These are phyloP conservation scores for Madurella mycetomatis DNA, from an alignment of 2,329 filamentous ascomycete genomes.

Conservation along the genomic window DNA sequence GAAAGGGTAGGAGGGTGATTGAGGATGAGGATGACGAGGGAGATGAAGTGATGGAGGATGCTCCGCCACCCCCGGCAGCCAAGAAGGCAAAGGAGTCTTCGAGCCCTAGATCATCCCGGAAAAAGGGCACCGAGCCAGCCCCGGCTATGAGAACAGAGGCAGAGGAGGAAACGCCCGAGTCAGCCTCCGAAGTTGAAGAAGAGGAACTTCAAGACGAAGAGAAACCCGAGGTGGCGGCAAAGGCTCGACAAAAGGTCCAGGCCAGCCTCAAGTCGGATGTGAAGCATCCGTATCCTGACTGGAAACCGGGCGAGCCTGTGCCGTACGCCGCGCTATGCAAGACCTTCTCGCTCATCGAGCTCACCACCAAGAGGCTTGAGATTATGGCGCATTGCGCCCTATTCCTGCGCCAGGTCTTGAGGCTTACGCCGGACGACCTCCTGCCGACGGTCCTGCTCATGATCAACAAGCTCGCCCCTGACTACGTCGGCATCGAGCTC, in stretches of 20 bases:
- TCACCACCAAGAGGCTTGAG: slow-evolving; percentile 85
- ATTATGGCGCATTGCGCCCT: slow-evolving; percentile 86
- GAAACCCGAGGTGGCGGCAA: slow-evolving; percentile 67
- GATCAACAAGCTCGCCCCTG: slow-evolving; percentile 96
- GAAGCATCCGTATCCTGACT: slow-evolving; percentile 90
- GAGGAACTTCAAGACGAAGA: slow-evolving; percentile 53
- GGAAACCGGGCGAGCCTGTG: slow-evolving; percentile 82
- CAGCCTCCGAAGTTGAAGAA: slow-evolving; percentile 50
- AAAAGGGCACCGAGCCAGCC: slow-evolving; percentile 28
- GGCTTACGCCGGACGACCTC: slow-evolving; percentile 82
- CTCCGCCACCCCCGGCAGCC: slow-evolving; percentile 22
- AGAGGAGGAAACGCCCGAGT: slow-evolving; percentile 41
- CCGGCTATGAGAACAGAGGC: slow-evolving; percentile 40
- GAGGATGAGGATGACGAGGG: slow-evolving; percentile 53
- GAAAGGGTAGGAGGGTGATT: slow-evolving; percentile 43
- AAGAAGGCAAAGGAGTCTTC: slow-evolving; percentile 26
- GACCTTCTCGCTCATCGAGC: slow-evolving; percentile 90
- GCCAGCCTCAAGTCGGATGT: slow-evolving; percentile 62
- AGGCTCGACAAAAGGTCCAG: slow-evolving; percentile 77
- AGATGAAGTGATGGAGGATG: slow-evolving; percentile 38
- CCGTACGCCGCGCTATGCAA: slow-evolving; percentile 92
- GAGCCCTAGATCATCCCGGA: slow-evolving; percentile 26
- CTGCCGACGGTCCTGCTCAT: slow-evolving; percentile 87
- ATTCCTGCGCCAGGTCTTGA: slow-evolving; percentile 90
- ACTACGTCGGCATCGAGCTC: slow-evolving; percentile 93